Evolutionary conservation across 441 rosid species (phyloP).

Genomic region (Jatropha podagrica): DNA sequence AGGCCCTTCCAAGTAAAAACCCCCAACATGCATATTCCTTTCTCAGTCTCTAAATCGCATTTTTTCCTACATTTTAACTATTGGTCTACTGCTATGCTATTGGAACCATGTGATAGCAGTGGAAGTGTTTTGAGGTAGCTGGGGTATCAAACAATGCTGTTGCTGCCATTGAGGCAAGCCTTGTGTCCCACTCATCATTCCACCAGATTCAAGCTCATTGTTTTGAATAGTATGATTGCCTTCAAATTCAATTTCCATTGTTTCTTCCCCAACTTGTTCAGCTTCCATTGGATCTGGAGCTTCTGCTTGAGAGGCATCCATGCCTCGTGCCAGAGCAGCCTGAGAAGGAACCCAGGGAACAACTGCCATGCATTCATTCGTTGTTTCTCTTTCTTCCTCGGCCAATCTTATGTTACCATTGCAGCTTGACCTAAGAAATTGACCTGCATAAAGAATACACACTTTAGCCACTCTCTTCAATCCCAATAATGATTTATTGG

Average conservation of each 20-base stretch:
- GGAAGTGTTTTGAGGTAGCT: conserved; percentile 39
- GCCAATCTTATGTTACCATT: conserved; percentile 14
- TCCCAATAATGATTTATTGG: background rate
- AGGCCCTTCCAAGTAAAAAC: background rate
- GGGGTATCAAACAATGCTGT: conserved; percentile 62
- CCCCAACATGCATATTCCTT: background rate
- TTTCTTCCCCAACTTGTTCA: conserved; percentile 44
- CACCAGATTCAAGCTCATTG: conserved; percentile 18
- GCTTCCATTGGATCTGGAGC: conserved; percentile 43
- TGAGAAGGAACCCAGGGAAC: conserved; percentile 57
- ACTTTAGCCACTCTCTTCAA: background rate
- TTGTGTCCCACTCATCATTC: background rate
- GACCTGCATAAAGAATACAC: conserved; percentile 32
- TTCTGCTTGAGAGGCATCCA: conserved; percentile 12
- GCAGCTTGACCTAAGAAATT: conserved; percentile 26
- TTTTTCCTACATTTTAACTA: background rate
- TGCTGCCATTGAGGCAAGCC: conserved; percentile 52
- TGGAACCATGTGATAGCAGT: conserved; percentile 57
- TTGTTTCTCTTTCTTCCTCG: conserved; percentile 26
- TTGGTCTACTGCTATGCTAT: conserved; percentile 8
- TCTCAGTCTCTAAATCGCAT: background rate
- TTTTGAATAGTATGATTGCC: conserved; percentile 11
- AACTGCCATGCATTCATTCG: conserved; percentile 42
- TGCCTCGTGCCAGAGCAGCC: conserved; percentile 12
- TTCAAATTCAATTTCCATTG: conserved; percentile 82